phyloP scores from a whole-genome alignment of 331 rosid genomes.

The Saraca asoca region DNA sequence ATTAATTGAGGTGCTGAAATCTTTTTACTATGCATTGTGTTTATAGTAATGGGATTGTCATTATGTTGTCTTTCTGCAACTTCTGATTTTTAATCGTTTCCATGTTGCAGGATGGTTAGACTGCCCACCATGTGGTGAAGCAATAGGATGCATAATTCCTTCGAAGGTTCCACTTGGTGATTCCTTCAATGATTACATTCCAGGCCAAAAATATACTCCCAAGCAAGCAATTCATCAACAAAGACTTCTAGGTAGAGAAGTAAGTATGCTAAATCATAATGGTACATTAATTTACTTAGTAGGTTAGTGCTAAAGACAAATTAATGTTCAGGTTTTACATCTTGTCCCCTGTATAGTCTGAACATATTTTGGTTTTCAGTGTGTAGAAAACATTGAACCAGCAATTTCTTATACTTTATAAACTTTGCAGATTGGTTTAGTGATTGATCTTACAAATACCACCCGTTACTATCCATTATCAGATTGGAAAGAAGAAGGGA shows the following conservation, averaged over 20 bases:
- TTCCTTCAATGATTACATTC: constrained; percentile 62
- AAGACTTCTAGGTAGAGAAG: constrained; percentile 84
- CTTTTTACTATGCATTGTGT: background rate
- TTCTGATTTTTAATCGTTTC: constrained; percentile 32
- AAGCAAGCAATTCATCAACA: constrained; percentile 88
- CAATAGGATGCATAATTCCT: constrained; percentile 75
- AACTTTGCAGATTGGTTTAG: constrained; percentile 90
- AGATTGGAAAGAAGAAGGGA: constrained; percentile 87
- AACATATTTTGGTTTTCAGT: constrained; percentile 27
- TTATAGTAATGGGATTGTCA: constrained; percentile 1
- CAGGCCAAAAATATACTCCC: constrained; percentile 75
- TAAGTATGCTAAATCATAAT: constrained; percentile 42
- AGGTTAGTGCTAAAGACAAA: background rate
- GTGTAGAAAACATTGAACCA: constrained; percentile 14
- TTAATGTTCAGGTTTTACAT: constrained; percentile 18
- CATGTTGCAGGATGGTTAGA: constrained; percentile 82
- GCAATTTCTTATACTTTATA: constrained; percentile 32
- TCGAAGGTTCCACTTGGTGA: constrained; percentile 96
- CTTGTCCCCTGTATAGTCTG: constrained; percentile 29
- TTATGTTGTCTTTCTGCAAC: constrained; percentile 14
- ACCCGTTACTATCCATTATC: constrained; percentile 71
- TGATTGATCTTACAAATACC: constrained; percentile 90
- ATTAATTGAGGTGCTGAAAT: constrained; percentile 6
- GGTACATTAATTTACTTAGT: constrained; percentile 9
- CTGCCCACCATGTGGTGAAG: constrained; percentile 78